Percentiles rank a stretch among this genome's conserved stretches.
phyloP scores from a whole-genome alignment of 176 grass and related monocot species.

The Puccinellia tenuiflora region DNA sequence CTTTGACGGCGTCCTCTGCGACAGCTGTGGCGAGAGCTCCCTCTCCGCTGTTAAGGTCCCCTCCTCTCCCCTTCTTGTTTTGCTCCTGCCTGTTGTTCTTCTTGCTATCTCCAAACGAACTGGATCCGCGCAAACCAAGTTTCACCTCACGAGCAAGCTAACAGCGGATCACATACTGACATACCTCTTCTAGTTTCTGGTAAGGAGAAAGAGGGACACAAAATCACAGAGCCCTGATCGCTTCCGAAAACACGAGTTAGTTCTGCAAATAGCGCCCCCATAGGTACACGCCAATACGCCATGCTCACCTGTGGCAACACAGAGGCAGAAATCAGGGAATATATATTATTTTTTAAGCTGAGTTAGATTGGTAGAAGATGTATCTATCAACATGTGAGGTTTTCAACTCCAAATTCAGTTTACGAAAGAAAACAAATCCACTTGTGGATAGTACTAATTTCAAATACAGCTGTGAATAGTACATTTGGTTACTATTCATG shows the following conservation, averaged over 20 bases:
- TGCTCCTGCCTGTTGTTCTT: background rate
- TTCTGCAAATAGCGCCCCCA: background rate
- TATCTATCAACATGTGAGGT: background rate
- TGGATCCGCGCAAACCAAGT: background rate
- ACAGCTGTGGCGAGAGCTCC: conserved; percentile 96
- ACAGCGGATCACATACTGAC: background rate
- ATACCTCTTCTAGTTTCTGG: background rate
- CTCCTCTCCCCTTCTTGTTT: background rate
- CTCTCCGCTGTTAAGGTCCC: conserved; percentile 79
- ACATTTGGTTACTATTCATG: background rate
- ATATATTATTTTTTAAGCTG: background rate
- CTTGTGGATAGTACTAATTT: background rate
- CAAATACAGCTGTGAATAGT: background rate
- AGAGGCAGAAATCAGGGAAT: background rate
- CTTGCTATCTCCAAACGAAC: background rate
- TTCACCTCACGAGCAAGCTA: background rate
- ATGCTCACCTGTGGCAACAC: background rate
- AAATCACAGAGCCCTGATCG: background rate
- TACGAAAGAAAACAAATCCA: background rate
- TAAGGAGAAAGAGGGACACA: background rate
- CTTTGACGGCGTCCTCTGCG: conserved; percentile 91
- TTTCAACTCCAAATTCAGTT: background rate
- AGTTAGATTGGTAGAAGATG: background rate
- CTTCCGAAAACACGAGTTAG: background rate
- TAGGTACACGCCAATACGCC: background rate